Evolutionary conservation across 106 monocot species (phyloP).

Genomic region (Platanthera guangdongensis): DNA sequence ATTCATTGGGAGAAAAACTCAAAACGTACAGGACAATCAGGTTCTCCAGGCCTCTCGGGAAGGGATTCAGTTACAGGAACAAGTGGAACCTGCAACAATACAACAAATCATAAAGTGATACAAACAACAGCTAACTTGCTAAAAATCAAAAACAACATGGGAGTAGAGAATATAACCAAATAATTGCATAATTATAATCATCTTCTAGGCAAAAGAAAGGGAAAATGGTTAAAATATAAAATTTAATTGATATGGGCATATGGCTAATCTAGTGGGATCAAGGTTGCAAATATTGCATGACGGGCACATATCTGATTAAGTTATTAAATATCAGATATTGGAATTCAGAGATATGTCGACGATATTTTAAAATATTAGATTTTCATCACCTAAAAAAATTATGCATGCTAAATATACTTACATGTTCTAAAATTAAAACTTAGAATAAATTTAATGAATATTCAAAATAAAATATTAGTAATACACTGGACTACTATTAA

Average conservation of each 20-base stretch:
- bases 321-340: no score
- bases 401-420: no score
- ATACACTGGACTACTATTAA: no score
- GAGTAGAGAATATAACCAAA: neutral
- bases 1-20: neutral
- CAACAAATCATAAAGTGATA: neutral
- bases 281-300: no score
- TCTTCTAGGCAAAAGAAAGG: neutral
- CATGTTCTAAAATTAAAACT: no score
- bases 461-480: no score
- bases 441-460: no score
- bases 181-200: neutral
- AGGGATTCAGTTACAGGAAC: constrained; percentile 42
- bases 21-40: constrained; percentile 84
- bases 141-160: neutral
- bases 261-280: no score
- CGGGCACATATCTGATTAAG: no score
- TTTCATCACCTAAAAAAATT: no score
- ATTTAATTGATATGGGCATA: neutral
- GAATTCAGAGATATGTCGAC: no score
- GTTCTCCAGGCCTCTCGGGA: constrained; percentile 87
- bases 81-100: constrained; percentile 44
- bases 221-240: neutral
- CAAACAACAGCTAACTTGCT: neutral
- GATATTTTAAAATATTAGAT: no score